Percentiles rank a stretch among this genome's conserved stretches.
Conservation (phyloP, 192 early-diverging fungal species). For the Umbelopsis ramanniana region DNA sequence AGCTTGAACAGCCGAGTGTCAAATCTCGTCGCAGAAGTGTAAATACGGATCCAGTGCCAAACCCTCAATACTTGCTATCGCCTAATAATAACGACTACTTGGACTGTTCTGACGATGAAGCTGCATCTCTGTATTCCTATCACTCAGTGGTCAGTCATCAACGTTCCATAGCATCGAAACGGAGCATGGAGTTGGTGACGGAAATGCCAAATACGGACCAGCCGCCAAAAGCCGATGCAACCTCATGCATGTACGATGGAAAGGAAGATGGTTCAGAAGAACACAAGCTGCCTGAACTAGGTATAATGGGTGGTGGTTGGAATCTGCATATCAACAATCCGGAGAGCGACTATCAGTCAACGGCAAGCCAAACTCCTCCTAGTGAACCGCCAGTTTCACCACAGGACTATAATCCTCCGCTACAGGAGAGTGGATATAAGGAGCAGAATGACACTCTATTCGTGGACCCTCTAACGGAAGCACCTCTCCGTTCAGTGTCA, state of each 20-base stretch:
- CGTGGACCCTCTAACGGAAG: background rate
- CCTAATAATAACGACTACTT: background rate
- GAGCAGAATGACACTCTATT: background rate
- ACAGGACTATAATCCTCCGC: background rate
- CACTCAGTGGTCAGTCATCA: background rate
- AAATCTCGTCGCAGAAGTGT: background rate
- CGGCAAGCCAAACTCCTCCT: background rate
- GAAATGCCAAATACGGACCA: background rate
- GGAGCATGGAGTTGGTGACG: background rate
- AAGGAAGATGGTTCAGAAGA: background rate
- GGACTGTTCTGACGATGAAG: background rate
- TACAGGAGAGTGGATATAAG: background rate
- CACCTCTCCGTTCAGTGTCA: background rate
- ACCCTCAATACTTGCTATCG: background rate
- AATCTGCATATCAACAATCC: background rate
- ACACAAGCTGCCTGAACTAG: background rate
- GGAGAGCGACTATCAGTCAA: background rate
- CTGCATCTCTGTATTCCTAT: background rate
- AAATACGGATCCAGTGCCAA: background rate
- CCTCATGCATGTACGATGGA: background rate
- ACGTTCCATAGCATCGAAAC: background rate
- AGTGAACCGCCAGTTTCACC: background rate
- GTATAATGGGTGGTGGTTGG: constrained; percentile 3
- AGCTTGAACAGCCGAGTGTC: background rate
- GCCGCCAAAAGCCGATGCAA: background rate